Base-by-base conservation (phyloP, 306 rosid genomes). In the Lathyrus tuberosus region DNA sequence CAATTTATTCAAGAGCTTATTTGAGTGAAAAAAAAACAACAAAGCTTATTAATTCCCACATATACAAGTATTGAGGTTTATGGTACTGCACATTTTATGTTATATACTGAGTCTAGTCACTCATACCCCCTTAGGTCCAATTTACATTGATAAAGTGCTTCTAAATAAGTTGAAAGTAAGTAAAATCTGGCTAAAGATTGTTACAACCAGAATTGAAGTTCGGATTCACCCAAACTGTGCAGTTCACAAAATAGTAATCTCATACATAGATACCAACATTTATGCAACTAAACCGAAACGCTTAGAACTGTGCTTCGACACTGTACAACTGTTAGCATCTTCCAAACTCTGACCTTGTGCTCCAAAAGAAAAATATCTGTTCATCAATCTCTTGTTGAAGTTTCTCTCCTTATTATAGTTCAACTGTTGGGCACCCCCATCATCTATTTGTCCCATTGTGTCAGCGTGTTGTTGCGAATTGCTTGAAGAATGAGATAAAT, bases 281-380 rank as follows among this genome's bases (percentile, higher is more conserved):
- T 79, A 89, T 60, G 84, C 82, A 70, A 86, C 87, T 42, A 92
- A 71, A 68, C 80, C 69, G 44, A 67, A 81, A 40, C 78, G 69
- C 56, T 78, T 81, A 31, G 65, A 31, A 69, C 75, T 78, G 31
- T 51, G 80, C 44, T 70, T 74, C 62, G 79, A 41, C 76, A 73
- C 72, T 48, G 75, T 77, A 78, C 83, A 78, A 79, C 70, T 65
- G 62, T 78, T 61, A 35, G 86, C 68, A 73, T 84, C 91, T 52
- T 92, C 85, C 58, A 63, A 68, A 1, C 72, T 81, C 49, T 84
- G 62, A 18, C 80, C 90, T 43, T 93, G 97, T 24, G 97, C 89
- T 37, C 98, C 97, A 77, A 93, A 84, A 70, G 88, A 79, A 62
- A 88, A 80, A 75, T 82, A 90, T 35, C 63, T 62, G 71, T 90